Evolutionary conservation across 441 rosid species (phyloP), one percentile per base, ranked within the genome.

Genomic region (Daphne laureola): DNA sequence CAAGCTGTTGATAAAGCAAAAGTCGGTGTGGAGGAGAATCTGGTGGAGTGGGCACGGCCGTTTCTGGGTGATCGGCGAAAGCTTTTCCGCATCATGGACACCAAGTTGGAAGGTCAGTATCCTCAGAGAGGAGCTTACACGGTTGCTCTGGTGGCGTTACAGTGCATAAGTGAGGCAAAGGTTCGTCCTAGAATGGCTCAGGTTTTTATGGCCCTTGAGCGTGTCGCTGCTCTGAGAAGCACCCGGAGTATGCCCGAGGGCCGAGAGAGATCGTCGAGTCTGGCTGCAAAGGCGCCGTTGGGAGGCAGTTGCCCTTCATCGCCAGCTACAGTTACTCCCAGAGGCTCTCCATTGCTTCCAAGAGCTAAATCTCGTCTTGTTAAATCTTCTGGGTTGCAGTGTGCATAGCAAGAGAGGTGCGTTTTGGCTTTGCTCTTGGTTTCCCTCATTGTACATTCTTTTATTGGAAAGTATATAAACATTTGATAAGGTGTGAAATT

Each of bases 31-130:
- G 89, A 85, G 68, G 76, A 81, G 49, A 74, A 70, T 61, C 80
- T 86, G 5, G 81, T 86, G 56, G 77, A 86, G 2, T 86, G 95
- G 92, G 78, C 72, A 0, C 75, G 51, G 64, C 82, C 85, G 7
- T 78, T 68, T 69, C 61, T 85, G 62, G 66, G 73, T 14, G 75
- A 79, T 42, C 76, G 63, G 63, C 79, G 89, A 49, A 78, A 65
- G 64, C 25, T 83, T 56, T 83, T 72, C 61, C 67, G 86, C 43
- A 75, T 83, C 18, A 80, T 84, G 94, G 94, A 88, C 55, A 63
- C 67, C 4, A 79, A 58, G 52, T 68, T 85, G 61, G 70, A 67
- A 53, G 94, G 87, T 4, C 79, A 78, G 58, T 85, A 85, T 55
- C 75, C 85, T 31, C 70, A 69, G 45, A 78, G 60, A 56, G 84